These are phyloP conservation scores for Podila verticillata DNA, from an alignment of 192 early-diverging fungal genomes.

Conservation along the genomic window DNA sequence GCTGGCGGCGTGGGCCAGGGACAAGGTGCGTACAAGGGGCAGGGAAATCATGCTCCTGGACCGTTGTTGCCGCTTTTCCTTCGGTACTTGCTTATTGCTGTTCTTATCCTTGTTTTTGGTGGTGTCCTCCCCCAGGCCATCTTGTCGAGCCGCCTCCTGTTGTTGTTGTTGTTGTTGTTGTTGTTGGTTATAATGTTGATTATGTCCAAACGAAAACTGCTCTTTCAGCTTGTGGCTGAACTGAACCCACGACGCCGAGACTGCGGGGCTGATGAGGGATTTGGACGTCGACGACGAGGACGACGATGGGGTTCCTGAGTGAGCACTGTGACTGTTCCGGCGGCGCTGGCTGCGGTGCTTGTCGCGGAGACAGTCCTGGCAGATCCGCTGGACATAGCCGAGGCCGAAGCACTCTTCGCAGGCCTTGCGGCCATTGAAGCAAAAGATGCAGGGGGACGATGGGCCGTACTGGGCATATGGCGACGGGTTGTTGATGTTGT, in stretches of 20 bases:
- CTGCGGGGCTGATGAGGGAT: neutral
- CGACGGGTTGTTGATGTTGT: neutral
- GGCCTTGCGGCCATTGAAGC: conserved; percentile 21
- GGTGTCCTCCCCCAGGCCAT: neutral
- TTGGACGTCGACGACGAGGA: neutral
- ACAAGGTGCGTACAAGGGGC: neutral
- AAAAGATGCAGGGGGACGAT: conserved; percentile 25
- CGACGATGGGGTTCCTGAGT: neutral
- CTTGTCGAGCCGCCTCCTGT: neutral
- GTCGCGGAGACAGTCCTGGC: conserved; percentile 29
- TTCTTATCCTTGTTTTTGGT: neutral
- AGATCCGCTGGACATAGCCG: conserved; percentile 36
- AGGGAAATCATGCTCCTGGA: neutral
- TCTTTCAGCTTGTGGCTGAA: conserved; percentile 29
- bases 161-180: conserved; percentile 7
- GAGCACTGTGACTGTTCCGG: neutral
- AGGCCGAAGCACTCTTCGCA: conserved; percentile 36
- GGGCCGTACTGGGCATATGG: neutral
- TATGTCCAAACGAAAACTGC: conserved; percentile 2
- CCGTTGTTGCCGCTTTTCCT: neutral
- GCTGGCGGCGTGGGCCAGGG: neutral
- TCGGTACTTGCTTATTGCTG: neutral
- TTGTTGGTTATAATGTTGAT: neutral
- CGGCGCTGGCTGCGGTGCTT: neutral
- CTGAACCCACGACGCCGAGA: conserved; percentile 11